phyloP scores from a whole-genome alignment of 768 basidiomycete genomes.

The Tylopilus intermedius region DNA sequence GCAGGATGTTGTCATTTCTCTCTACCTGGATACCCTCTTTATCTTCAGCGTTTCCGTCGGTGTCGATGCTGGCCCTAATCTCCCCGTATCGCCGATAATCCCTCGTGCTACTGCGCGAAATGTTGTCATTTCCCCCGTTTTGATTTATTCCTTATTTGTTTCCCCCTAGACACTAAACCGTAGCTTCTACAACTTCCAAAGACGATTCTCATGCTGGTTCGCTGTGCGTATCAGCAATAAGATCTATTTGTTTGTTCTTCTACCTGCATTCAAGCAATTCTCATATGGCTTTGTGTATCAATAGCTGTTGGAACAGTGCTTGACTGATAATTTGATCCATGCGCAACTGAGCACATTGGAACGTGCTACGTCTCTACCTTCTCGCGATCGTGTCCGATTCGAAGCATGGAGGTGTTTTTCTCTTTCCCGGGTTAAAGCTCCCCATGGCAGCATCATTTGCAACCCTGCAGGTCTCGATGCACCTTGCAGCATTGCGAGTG shows the following conservation, averaged over 20 bases:
- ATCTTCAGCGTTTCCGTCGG: background rate
- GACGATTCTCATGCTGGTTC: conserved; percentile 3
- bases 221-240: conserved; percentile 18
- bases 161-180: background rate
- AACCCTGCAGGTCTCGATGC: too few relatives aligned
- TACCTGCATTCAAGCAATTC: conserved; percentile 7
- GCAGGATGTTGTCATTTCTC: background rate
- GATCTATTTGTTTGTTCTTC: conserved; percentile 1
- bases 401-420: too few relatives aligned
- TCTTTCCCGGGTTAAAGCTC: too few relatives aligned
- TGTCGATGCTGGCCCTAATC: conserved; percentile 6
- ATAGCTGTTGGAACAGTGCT: background rate
- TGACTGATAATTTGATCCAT: background rate
- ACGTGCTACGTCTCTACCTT: too few relatives aligned
- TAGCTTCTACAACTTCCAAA: background rate
- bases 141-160: conserved; percentile 1
- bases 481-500: too few relatives aligned
- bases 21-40: conserved; percentile 1
- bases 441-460: too few relatives aligned
- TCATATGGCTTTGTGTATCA: conserved; percentile 11
- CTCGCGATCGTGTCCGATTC: too few relatives aligned
- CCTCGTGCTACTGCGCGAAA: conserved; percentile 14
- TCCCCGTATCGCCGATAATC: conserved; percentile 7
- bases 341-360: too few relatives aligned
- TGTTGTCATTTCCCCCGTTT: background rate